phyloP scores from a whole-genome alignment of 805 yeast genomes.

The Candida glaebosa region DNA sequence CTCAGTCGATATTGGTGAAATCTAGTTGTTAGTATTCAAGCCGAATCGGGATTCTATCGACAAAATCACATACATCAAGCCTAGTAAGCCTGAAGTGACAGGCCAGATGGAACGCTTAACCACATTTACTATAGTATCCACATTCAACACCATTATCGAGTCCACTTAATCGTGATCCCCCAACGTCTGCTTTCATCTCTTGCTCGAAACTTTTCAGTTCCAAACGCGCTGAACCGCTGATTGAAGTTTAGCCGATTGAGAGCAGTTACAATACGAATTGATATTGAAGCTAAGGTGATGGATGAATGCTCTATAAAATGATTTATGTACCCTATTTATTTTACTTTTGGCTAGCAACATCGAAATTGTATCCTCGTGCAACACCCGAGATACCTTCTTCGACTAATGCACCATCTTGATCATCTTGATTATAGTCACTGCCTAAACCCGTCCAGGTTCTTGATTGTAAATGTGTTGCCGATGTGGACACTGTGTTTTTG shows the following conservation, averaged over 20 bases:
- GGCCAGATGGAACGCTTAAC: neutral
- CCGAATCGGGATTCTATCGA: neutral
- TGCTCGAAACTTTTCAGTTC: neutral
- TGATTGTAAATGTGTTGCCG: constrained; percentile 70
- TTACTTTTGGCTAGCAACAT: constrained; percentile 12
- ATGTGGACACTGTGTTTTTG: constrained; percentile 80
- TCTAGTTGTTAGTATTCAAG: neutral
- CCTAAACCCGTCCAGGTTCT: constrained; percentile 91
- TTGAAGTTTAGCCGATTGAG: too few species aligned
- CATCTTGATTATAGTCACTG: constrained; percentile 56
- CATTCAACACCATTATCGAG: neutral
- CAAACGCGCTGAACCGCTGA: neutral
- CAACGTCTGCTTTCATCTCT: neutral
- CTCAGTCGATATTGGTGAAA: neutral
- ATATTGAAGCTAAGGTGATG: too few species aligned
- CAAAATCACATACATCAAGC: neutral
- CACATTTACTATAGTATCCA: neutral
- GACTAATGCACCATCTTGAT: constrained; percentile 68
- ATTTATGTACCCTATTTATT: neutral
- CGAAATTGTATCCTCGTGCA: constrained; percentile 76
- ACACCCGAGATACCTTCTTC: constrained; percentile 86
- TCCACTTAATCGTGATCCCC: neutral
- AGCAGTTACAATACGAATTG: too few species aligned
- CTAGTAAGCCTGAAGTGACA: neutral
- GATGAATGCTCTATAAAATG: neutral